Conservation (phyloP, 2,329 filamentous ascomycete species). For the Grosmannia penicillata region DNA sequence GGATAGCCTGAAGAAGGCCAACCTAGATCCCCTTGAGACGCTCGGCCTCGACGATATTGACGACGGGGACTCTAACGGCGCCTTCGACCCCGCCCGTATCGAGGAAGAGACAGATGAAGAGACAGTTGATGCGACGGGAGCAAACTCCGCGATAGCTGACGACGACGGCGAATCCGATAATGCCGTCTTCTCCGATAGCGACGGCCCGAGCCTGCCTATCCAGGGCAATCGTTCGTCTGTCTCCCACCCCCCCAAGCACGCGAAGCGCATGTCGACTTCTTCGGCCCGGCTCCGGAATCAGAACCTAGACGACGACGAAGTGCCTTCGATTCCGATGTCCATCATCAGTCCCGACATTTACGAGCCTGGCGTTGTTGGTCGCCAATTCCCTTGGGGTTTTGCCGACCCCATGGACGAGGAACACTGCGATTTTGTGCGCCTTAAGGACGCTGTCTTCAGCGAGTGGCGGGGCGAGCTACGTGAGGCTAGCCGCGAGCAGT, state of each 20-base stretch:
- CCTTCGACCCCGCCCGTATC: constrained; percentile 36
- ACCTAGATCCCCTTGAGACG: constrained; percentile 76
- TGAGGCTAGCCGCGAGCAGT: constrained; percentile 78
- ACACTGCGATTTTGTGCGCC: constrained; percentile 84
- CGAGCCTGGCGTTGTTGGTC: constrained; percentile 63
- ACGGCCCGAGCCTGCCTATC: constrained; percentile 16
- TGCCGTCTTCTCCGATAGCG: constrained; percentile 11
- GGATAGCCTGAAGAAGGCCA: constrained; percentile 71
- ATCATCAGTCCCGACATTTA: constrained; percentile 91
- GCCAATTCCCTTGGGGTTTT: constrained; percentile 92
- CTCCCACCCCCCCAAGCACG: constrained; percentile 16
- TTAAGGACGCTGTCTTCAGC: constrained; percentile 83
- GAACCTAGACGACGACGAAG: constrained; percentile 33
- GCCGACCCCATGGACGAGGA: constrained; percentile 81
- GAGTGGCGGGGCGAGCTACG: constrained; percentile 89
- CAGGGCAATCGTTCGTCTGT: constrained; percentile 10
- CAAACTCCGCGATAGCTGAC: neutral
- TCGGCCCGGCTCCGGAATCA: constrained; percentile 31
- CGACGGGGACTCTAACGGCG: constrained; percentile 20
- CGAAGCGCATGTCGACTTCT: constrained; percentile 30
- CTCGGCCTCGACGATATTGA: constrained; percentile 70
- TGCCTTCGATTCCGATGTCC: constrained; percentile 71
- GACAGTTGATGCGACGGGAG: constrained; percentile 7
- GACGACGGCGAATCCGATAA: constrained; percentile 13
- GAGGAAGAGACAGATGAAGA: constrained; percentile 39